Evolutionary conservation across 176 grass and related monocot genomes (phyloP).

Genomic region (Phoenix roebelenii): DNA sequence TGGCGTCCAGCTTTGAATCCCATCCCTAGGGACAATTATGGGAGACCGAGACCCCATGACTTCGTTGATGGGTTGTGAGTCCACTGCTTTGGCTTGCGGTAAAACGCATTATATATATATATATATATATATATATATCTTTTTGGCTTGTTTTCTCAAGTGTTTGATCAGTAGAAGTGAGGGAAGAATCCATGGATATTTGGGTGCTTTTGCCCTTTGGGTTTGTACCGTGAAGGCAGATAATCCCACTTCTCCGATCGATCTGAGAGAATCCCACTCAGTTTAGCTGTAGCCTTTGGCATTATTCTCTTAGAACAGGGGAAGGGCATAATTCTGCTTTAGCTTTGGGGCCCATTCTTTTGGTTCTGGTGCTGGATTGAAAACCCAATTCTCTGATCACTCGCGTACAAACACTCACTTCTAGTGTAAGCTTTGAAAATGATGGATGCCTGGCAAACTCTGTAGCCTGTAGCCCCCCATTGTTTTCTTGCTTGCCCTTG

Average conservation of each 20-base stretch:
- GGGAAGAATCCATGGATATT: slow-evolving; percentile 28
- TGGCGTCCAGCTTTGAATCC: slow-evolving; percentile 7
- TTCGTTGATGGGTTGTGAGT: too few relatives aligned
- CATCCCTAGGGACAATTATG: slow-evolving; percentile 10
- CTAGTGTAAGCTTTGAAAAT: slow-evolving; percentile 28
- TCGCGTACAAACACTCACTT: slow-evolving; percentile 35
- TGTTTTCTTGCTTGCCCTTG: slow-evolving; percentile 33
- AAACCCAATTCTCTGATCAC: slow-evolving; percentile 34
- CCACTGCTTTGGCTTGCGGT: too few relatives aligned
- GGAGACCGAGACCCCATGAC: slow-evolving; percentile 7
- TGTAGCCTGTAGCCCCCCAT: slow-evolving; percentile 12
- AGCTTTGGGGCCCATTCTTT: slow-evolving; percentile 26
- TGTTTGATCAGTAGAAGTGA: slow-evolving; percentile 31
- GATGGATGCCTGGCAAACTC: slow-evolving; percentile 27
- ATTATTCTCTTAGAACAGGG: slow-evolving; percentile 17
- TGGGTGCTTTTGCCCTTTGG: slow-evolving; percentile 37
- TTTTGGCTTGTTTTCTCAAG: background rate
- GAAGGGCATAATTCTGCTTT: slow-evolving; percentile 22
- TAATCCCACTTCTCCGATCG: slow-evolving; percentile 27
- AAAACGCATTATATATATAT: too few relatives aligned
- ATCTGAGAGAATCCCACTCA: slow-evolving; percentile 17
- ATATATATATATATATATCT: too few relatives aligned
- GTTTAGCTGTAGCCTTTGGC: slow-evolving; percentile 27
- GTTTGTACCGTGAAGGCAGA: slow-evolving; percentile 11
- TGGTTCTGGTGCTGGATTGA: slow-evolving; percentile 32